phyloP scores from a whole-genome alignment of 805 yeast species.

The Candida cerambycidarum region DNA sequence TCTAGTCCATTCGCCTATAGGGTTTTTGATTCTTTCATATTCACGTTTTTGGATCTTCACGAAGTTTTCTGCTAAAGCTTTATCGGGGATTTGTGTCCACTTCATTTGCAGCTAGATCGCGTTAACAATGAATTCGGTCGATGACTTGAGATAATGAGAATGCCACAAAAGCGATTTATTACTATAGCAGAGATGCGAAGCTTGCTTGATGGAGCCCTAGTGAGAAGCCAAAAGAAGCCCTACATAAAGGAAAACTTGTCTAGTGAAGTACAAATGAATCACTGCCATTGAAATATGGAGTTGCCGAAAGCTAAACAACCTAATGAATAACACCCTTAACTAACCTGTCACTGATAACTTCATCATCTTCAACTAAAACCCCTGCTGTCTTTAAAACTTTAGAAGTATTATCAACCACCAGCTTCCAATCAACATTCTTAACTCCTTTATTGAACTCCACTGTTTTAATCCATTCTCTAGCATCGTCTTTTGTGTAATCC shows the following conservation, averaged over 20 bases:
- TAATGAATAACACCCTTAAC: too few relatives aligned
- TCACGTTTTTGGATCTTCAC: constrained; percentile 15
- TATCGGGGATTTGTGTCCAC: constrained; percentile 7
- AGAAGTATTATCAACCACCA: constrained; percentile 54
- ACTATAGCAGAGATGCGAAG: too few relatives aligned
- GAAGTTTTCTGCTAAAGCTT: constrained; percentile 11
- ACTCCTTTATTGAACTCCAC: constrained; percentile 59
- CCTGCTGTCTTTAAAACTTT: constrained; percentile 62
- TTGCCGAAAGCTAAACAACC: too few relatives aligned
- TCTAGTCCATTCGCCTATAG: constrained; percentile 1
- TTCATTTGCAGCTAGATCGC: constrained; percentile 1
- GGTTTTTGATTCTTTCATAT: constrained; percentile 13
- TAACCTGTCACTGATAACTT: too few relatives aligned
- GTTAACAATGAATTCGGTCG: not conserved
- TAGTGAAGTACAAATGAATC: too few relatives aligned
- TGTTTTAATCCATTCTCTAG: constrained; percentile 76
- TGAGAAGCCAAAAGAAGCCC: too few relatives aligned
- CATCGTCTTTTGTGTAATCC: constrained; percentile 77
- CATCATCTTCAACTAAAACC: constrained; percentile 42
- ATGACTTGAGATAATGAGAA: too few relatives aligned
- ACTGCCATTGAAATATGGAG: too few relatives aligned
- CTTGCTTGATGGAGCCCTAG: too few relatives aligned
- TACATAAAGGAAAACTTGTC: too few relatives aligned
- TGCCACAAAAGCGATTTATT: too few relatives aligned
- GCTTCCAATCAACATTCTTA: constrained; percentile 44